A percentile compares a stretch with the other conserved stretches of the same genome.
Evolutionary conservation across 352 stramenopile genomes (phyloP).

Genomic region (Pythium aquatile): DNA sequence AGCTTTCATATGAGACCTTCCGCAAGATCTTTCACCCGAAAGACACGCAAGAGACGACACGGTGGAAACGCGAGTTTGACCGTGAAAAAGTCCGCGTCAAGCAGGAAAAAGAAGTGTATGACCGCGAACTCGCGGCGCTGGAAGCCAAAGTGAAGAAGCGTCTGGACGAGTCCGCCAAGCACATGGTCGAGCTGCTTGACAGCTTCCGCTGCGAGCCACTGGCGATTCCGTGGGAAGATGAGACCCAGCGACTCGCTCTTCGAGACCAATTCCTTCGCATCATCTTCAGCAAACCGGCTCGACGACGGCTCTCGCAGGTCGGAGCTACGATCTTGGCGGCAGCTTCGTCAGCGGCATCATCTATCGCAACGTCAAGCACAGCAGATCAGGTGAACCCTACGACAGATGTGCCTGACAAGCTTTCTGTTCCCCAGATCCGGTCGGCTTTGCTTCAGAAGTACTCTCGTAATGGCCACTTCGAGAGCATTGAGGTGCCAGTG

Average conservation of each 20-base stretch:
- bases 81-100: conserved; percentile 45
- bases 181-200: conserved; percentile 66
- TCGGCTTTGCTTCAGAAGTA: conserved; percentile 76
- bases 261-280: conserved; percentile 53
- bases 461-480: conserved; percentile 77
- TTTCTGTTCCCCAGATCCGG: conserved; percentile 47
- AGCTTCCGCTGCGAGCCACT: conserved; percentile 52
- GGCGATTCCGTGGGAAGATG: conserved; percentile 54
- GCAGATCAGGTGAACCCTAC: neutral
- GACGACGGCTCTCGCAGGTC: conserved; percentile 28
- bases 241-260: conserved; percentile 45
- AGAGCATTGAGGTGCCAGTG: conserved; percentile 26
- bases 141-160: conserved; percentile 76
- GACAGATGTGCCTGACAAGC: conserved; percentile 33
- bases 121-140: conserved; percentile 53
- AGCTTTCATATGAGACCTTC: conserved; percentile 67
- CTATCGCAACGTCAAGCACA: neutral
- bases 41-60: conserved; percentile 41
- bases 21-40: conserved; percentile 61
- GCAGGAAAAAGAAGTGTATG: conserved; percentile 75
- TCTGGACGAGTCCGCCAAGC: conserved; percentile 66
- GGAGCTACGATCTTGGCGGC: conserved; percentile 15
- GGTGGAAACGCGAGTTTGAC: conserved; percentile 76
- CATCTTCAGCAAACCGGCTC: conserved; percentile 60
- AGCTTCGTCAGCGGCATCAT: neutral